Conservation (phyloP, 306 rosid genomes). For the Lathyrus oleraceus region DNA sequence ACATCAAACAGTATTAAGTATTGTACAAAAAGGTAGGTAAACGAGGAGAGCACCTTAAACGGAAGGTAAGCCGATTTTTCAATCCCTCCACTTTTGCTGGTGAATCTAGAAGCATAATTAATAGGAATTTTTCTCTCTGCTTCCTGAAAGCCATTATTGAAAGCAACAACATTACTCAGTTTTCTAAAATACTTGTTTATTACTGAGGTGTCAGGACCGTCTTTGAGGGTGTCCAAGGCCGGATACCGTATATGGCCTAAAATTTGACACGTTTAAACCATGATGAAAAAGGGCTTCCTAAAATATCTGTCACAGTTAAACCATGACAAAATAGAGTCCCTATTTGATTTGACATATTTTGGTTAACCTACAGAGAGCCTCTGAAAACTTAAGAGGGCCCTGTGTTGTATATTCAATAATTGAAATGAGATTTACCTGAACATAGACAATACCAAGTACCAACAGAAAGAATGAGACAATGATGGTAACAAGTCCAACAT, state of each 20-base stretch:
- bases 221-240: too few species aligned
- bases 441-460: constrained; percentile 95
- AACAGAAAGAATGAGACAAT: constrained; percentile 67
- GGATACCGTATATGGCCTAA: too few species aligned
- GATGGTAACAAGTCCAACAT: constrained; percentile 73
- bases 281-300: too few species aligned
- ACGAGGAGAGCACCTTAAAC: constrained; percentile 66
- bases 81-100: constrained; percentile 73
- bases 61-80: constrained; percentile 91
- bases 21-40: constrained; percentile 24
- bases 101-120: constrained; percentile 89
- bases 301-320: too few species aligned
- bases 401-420: constrained; percentile 23
- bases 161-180: constrained; percentile 39
- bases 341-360: too few species aligned
- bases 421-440: constrained; percentile 68
- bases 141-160: constrained; percentile 71
- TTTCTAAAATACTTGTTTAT: constrained; percentile 18
- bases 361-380: too few species aligned
- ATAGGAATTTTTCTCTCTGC: constrained; percentile 98
- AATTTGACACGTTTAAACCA: too few species aligned
- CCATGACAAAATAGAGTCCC: too few species aligned
- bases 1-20: constrained; percentile 17
- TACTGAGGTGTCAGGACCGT: too few species aligned
- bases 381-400: too few species aligned